Base-by-base conservation (phyloP, 257 asterid species). In the Handroanthus guayacan region DNA sequence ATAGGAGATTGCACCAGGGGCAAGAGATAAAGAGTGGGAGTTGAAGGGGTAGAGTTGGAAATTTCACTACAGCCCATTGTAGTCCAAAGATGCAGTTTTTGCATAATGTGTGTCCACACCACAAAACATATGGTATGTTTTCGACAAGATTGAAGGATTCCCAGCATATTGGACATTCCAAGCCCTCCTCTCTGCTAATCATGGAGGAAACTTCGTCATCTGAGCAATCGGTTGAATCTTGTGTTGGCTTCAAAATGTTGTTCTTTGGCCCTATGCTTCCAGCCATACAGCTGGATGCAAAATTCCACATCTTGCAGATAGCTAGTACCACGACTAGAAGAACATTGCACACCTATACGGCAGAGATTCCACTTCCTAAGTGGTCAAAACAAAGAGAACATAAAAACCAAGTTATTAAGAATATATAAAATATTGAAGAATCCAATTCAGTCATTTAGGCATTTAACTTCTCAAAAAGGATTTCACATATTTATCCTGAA, bases 71-170 rank as follows among this genome's bases (percentile, higher is more conserved):
- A 17, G 98, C 98, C 95, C 96, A 92, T 64, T 92, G 96, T 18
- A 94, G 84, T 67, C 95, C 97, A 5, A 92, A 82, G 77, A 92
- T 87, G 87, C 98, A 94, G 86, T 94, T 90, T 77, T 94, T 94
- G 86, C 98, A 94, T n/a, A 94, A 85, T n/a, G 98, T 94, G 79
- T 94, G 98, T 31, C 98, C 97, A 71, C 97, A 92, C 97, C 97
- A 94, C 63, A 94, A 79, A 72, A 94, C 97, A 55, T 90, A 94
- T 25, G 98, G 98, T 25, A 92, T 77, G 77, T 94, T 94, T 77
- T 94, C 98, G 25, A 94, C 97, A 1, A 94, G 89, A 89, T 94
- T 94, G 75, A 94, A 92, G 52, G 97, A 94, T 78, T 94, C 98
- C 89, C 95, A 90, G 85, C 98, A 94, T 82, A 94, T 90, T 1